Base-by-base conservation (phyloP, 2,329 filamentous ascomycete genomes). In the Verticillium longisporum region DNA sequence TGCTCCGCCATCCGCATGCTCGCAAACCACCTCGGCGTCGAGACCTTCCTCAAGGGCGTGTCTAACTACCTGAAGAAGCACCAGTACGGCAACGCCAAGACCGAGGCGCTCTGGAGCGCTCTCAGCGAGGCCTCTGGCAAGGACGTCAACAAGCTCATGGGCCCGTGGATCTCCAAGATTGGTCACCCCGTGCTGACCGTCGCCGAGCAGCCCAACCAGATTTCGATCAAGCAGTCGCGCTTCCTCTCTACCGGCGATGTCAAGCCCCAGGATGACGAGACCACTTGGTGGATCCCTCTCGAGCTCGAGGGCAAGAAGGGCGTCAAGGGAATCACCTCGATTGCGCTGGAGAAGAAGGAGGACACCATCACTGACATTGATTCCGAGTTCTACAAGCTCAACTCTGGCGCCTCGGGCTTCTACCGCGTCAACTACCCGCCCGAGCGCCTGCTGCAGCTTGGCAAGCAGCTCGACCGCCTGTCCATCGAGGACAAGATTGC, bases 1-100 rank as follows among this genome's bases (percentile, higher is more conserved):
- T 96, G 92, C 78, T 97, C 94, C 2, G 91, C 95, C 62, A 95
- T 99, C 71, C 90, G 95, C 71, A 99, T 99, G 95, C 78, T 99
- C 68, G 94, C 92, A 68, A 88, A 89, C 69, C 91, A 98, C 74
- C 85, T 99, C 18, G 92, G 92, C 14, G 88, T 90, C 59, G 87
- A 97, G 69, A 90, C 86, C 1, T 99, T 99, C 82, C 81, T 99
- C 59, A 88, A 90, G 71, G 95, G 95, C 68, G 93, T 99, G 57
- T 88, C 91, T 18, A 86, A 88, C 68, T 99, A 99, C 75, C 84
- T 99, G 62, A 92, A 92, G 75, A 85, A 88, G 58, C 90, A 99
- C 74, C 87, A 89, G 61, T 98, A 96, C 71, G 87, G 90, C 72
- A 88, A 99, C 72, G 95, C 95, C 55, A 96, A 89, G 68, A 98